Percentiles rank a stretch among this genome's conserved stretches.
These are phyloP conservation scores for Bolboschoenus planiculmis DNA, from an alignment of 176 grass and related monocot genomes.

Conservation along the genomic window DNA sequence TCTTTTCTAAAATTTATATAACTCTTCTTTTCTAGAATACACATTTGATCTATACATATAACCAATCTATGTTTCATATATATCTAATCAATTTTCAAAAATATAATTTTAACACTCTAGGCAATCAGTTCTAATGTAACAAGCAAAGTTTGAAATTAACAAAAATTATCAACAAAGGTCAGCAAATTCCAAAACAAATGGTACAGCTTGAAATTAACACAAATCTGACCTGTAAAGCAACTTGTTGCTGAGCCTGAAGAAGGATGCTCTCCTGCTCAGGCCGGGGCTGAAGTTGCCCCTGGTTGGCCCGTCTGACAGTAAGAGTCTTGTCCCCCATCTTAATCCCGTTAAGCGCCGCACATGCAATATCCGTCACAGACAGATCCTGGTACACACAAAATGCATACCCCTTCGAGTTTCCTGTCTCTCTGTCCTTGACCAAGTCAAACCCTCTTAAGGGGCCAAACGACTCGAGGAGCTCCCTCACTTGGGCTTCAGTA, in stretches of 20 bases:
- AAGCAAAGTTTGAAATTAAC: constrained; percentile 10
- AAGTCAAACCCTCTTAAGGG: constrained; percentile 90
- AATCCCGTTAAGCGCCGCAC: constrained; percentile 96
- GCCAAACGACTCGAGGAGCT: constrained; percentile 93
- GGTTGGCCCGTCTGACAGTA: constrained; percentile 88
- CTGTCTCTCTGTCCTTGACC: constrained; percentile 95
- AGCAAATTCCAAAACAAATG: not conserved
- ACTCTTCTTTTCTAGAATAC: not conserved
- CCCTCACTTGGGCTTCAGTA: constrained; percentile 87
- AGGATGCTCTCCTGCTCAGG: constrained; percentile 85
- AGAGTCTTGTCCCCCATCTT: constrained; percentile 99
- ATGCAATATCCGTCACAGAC: constrained; percentile 83
- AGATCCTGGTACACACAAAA: constrained; percentile 97
- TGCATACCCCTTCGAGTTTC: constrained; percentile 95
- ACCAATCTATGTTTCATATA: too few species aligned
- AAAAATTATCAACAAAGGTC: constrained; percentile 5
- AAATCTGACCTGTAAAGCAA: constrained; percentile 67
- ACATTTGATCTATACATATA: too few species aligned
- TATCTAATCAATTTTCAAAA: not conserved
- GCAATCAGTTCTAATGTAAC: not conserved
- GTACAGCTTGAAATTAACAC: not conserved
- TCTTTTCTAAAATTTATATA: not conserved
- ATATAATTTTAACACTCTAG: not conserved
- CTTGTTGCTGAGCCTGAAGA: constrained; percentile 85
- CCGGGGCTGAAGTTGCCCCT: constrained; percentile 74